Evolutionary conservation across 176 grass and related monocot species (phyloP), one percentile per base, ranked within the genome.

Genomic region (Pharus latifolius): DNA sequence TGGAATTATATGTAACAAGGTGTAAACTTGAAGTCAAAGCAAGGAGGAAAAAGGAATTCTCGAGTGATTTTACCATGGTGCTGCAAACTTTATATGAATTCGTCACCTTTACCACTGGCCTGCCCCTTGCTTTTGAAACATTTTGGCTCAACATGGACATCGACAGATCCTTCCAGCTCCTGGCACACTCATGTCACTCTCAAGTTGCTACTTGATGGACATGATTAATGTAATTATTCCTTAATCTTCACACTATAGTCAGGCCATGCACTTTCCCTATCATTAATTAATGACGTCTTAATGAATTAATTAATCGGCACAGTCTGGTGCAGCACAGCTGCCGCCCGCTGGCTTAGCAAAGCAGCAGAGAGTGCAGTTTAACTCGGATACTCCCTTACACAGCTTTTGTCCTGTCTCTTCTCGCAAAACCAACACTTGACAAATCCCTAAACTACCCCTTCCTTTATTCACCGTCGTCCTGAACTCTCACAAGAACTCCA

Each of bases 1-100:
- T n/a, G n/a, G n/a, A n/a, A n/a, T n/a, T n/a, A n/a, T n/a, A n/a
- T n/a, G n/a, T n/a, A n/a, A n/a, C n/a, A 35, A 85, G 82, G 46
- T 74, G 69, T 85, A 75, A 75, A 55, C 76, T 80, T 69, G 69
- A 80, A 80, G 76, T 47, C 62, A 83, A 83, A 83, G 65, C 81
- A 78, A 78, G 30, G 28, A 78, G 30, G 28, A 3, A 46, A 46
- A 49, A 51, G 35, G 24, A 53, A 50, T 5, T 1, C 24, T n/a
- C 40, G 38, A 56, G 19, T 2, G 10, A n/a, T 26, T 13, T 53
- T 57, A 42, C 65, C 5, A 19, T 43, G 29, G 18, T 56, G 32
- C 54, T 16, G 37, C 35, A 52, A 60, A 67, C 55, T 46, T 26
- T 27, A 17, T 41, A 40, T 16, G 37, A 24, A 30, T 7, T 9